Base-by-base conservation (phyloP, 495 filamentous ascomycete species). In the Hypoxylon cercidicola region DNA sequence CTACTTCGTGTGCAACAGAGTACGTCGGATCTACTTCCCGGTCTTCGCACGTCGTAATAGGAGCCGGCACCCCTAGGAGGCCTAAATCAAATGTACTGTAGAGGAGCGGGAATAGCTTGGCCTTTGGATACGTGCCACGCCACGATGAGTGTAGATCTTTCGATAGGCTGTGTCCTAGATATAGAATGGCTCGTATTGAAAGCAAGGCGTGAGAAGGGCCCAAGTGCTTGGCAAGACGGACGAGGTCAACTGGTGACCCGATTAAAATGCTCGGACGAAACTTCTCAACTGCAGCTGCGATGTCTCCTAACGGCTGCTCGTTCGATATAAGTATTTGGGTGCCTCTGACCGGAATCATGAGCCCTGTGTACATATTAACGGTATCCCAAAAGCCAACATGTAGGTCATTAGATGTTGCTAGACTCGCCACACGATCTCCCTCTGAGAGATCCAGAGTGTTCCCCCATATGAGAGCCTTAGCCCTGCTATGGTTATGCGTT, bases 271-370 rank as follows among this genome's bases (percentile, higher is more conserved):
- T 47, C 0, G 57, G 16, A 11, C 37, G 8, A 30, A 61, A 61
- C 9, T 13, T 40, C 9, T 20, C 32, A 13, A 60, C n/a, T 32
- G 44, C 47, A 11, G 46, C 34, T 30, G 15, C 7, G 13, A 61
- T 61, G 1, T 10, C 30, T 10, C 19, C 25, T n/a, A 13, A 12
- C 19, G 47, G 25, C 32, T 53, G 32, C 10, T 53, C 49, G 41
- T 21, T 61, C 4, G 57, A 61, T 53, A 61, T 53, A 3, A 61
- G 16, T 1, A 61, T n/a, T 15, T 61, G 48, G 1, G 34, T 10
- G 11, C 13, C 28, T 9, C 13, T 15, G 2, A 16, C 15, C 2
- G 57, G 49, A 11, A 13, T 13, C 49, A 61, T 47, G 11, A 32
- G 4, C 7, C 57, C 49, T 9, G 28, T 61, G 32, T 45, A 61